These are phyloP conservation scores for Discostella stelligeroides DNA, from an alignment of 108 stramenopile genomes.

Conservation along the genomic window DNA sequence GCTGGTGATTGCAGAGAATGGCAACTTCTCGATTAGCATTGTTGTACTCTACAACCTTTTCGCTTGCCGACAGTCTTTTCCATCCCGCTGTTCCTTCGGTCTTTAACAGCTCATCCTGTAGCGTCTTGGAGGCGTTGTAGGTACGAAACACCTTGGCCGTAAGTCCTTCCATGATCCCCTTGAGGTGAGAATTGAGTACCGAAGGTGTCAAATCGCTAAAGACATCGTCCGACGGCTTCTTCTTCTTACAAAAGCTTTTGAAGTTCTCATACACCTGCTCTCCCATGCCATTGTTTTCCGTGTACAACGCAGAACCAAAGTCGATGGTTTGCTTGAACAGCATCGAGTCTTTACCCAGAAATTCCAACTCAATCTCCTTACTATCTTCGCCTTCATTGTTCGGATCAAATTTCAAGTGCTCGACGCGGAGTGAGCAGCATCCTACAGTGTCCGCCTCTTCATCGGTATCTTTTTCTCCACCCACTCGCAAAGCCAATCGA, in stretches of 20 bases:
- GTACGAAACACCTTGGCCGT: conserved; percentile 99
- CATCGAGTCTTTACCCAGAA: conserved; percentile 99
- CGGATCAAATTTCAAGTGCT: conserved; percentile 97
- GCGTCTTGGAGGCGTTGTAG: conserved; percentile 98
- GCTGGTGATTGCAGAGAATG: conserved; percentile 99
- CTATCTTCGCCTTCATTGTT: conserved; percentile 75
- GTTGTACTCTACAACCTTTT: conserved; percentile 98
- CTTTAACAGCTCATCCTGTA: conserved; percentile 93
- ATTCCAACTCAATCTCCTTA: conserved; percentile 97
- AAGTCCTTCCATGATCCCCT: conserved; percentile 97
- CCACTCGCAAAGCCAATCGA: conserved; percentile 98
- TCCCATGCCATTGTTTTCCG: conserved; percentile 83
- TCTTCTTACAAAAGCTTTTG: conserved; percentile 86
- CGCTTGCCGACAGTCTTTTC: conserved; percentile 76
- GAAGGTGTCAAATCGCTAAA: conserved; percentile 95
- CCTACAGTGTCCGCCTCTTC: conserved; percentile 99
- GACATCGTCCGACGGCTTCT: conserved; percentile 90
- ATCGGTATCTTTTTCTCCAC: conserved; percentile 99
- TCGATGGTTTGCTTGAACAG: conserved; percentile 99
- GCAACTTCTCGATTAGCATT: conserved; percentile 99
- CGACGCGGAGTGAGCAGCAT: conserved; percentile 98
- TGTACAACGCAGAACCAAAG: conserved; percentile 86
- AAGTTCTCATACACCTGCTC: conserved; percentile 93
- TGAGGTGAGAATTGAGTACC: conserved; percentile 91
- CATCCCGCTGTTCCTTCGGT: conserved; percentile 70